Evolutionary conservation across 179 eudicot genomes (phyloP).

Genomic region (Drosera spatulata): DNA sequence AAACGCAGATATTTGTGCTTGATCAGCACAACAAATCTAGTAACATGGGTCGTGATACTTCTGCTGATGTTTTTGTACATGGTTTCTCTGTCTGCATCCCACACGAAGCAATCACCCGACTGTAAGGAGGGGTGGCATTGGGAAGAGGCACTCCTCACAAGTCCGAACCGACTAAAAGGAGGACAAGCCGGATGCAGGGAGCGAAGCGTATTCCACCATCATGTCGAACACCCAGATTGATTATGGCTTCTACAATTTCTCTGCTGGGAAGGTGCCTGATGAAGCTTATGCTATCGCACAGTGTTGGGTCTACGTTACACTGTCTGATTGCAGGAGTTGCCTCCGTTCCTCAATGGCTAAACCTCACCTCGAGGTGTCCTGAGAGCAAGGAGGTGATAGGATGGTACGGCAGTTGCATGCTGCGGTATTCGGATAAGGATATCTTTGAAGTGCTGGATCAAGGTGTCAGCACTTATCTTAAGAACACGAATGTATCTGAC

Average conservation of each 20-base stretch:
- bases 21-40: no score
- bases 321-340: slow-evolving; percentile 3
- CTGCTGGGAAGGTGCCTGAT: slow-evolving; percentile 7
- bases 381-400: slow-evolving; percentile 10
- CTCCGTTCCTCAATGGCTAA: not conserved
- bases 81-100: slow-evolving; percentile 1
- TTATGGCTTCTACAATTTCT: slow-evolving; percentile 8
- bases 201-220: slow-evolving; percentile 11
- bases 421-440: slow-evolving; percentile 8
- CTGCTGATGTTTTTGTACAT: not conserved
- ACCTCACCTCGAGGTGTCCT: slow-evolving; percentile 7
- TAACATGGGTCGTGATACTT: no score
- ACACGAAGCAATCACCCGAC: not conserved
- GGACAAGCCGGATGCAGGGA: no score
- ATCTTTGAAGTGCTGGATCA: not conserved
- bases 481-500: not conserved
- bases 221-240: not conserved
- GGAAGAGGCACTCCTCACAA: no score
- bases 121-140: no score
- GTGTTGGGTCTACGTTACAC: slow-evolving; percentile 5
- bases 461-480: not conserved
- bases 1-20: no score
- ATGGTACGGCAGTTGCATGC: slow-evolving; percentile 11
- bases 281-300: not conserved
- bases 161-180: no score